A percentile compares a stretch with the other conserved stretches of the same genome.
Evolutionary conservation across 2,329 filamentous ascomycete genomes (phyloP).

Genomic region (Dactylellina haptotyla): DNA sequence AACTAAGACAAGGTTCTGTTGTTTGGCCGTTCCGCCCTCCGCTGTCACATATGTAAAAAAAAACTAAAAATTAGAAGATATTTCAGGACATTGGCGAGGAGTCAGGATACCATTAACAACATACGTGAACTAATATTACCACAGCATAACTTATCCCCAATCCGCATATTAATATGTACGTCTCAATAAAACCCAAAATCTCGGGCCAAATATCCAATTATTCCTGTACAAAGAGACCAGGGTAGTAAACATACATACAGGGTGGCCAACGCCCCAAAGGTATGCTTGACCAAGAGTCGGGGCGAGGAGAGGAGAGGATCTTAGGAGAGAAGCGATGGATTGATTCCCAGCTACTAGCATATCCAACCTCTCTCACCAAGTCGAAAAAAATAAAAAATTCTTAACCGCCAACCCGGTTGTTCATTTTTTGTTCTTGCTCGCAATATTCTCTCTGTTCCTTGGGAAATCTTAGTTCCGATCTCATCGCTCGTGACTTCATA

Average conservation of each 20-base stretch:
- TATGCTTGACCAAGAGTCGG: slow-evolving; percentile 30
- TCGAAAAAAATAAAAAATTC: slow-evolving; percentile 26
- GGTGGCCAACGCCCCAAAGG: slow-evolving; percentile 26
- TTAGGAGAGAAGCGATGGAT: slow-evolving; percentile 1
- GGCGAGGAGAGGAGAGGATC: not conserved
- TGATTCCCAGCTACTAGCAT: not conserved
- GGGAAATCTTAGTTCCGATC: slow-evolving; percentile 50
- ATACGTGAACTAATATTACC: not conserved
- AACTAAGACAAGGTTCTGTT: no score
- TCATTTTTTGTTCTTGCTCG: slow-evolving; percentile 20
- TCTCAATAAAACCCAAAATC: not conserved
- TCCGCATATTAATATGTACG: no score
- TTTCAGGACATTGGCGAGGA: no score
- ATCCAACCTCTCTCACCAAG: slow-evolving; percentile 12
- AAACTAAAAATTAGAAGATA: no score
- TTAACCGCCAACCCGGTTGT: slow-evolving; percentile 24
- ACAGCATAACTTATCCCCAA: no score
- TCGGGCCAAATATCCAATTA: slow-evolving; percentile 28
- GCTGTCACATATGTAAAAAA: slow-evolving; percentile 5
- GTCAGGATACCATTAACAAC: not conserved
- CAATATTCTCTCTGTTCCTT: slow-evolving; percentile 17
- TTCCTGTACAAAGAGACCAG: slow-evolving; percentile 31
- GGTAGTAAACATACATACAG: slow-evolving; percentile 45
- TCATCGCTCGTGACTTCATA: slow-evolving; percentile 54
- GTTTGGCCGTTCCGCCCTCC: slow-evolving; percentile 9